Evolutionary conservation across 148 eudicot genomes (phyloP), one percentile per base, ranked within the genome.

Genomic region (Vaccinium corymbosum): DNA sequence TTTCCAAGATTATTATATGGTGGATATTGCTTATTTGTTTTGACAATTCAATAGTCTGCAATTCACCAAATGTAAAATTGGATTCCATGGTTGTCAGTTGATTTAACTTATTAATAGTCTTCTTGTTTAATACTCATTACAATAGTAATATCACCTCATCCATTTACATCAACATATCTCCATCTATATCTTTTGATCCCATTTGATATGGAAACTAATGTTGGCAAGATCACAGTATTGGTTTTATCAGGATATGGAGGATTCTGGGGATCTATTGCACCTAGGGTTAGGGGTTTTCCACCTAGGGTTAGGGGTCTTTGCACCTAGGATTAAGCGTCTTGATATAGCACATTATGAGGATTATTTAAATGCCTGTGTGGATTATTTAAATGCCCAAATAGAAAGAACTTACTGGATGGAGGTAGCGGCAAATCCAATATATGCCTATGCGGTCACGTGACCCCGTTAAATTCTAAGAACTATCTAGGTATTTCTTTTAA

Each of bases 121-220:
- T 66, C 38, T 25, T 11, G 38, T 66, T 66, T 27, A 66, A 25
- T 66, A 62, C 13, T 62, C 68, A n/a, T 7, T 62, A 66, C 27
- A 27, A 66, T 25, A 66, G 72, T 27, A 11, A 61, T 35, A 66
- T 66, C 72, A 25, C 72, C 29, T 25, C 11, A 66, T 66, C 72
- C 72, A 64, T 64, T 66, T 66, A 74, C 25, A 38, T 74, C 51
- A 17, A 42, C 52, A 74, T 74, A 72, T 74, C 50, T 74, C 25
- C 78, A 46, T 42, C 52, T 1, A 19, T 46, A 46, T 74, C 52
- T 74, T 42, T 16, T 16, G 76, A 73, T 17, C 22, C 12, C 12
- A 32, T 8, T 66, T 66, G 72, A 66, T 27, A 66, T 27, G 35
- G 32, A 66, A 66, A 66, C 72, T 66, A 15, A 25, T 66, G 4